Percentiles rank a stretch among this genome's conserved stretches.
phyloP scores from a whole-genome alignment of 768 basidiomycete species.

The Termitomyces titanicus region DNA sequence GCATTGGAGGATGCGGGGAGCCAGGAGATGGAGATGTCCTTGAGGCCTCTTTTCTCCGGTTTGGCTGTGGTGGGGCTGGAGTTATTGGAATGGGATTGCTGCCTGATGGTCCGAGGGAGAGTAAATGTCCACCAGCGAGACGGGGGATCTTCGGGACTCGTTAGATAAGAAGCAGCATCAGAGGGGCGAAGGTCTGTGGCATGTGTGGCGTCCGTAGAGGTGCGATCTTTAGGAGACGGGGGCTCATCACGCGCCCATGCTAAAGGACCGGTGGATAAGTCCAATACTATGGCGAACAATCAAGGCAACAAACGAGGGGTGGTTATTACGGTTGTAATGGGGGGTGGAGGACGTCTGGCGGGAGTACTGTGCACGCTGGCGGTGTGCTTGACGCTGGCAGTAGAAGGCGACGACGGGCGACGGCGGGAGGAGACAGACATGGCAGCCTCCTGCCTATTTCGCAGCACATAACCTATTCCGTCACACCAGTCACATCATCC shows the following conservation, averaged over 20 bases:
- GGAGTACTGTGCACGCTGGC: constrained; percentile 27
- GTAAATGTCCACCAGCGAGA: constrained; percentile 79
- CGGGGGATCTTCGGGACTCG: constrained; percentile 36
- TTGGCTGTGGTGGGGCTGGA: constrained; percentile 20
- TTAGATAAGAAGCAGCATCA: constrained; percentile 52
- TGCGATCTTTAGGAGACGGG: constrained; percentile 60
- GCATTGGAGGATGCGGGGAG: constrained; percentile 37
- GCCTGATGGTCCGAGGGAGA: constrained; percentile 41
- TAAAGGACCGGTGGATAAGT: constrained; percentile 23
- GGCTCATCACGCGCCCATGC: constrained; percentile 87
- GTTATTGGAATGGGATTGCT: constrained; percentile 19
- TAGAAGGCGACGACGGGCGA: constrained; percentile 30
- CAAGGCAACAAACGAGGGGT: constrained; percentile 55
- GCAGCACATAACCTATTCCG: neutral
- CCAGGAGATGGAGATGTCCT: constrained; percentile 51
- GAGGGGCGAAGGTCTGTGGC: constrained; percentile 40
- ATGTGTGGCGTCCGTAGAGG: constrained; percentile 24
- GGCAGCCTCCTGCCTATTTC: neutral
- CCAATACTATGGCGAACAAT: constrained; percentile 5
- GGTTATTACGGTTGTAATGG: constrained; percentile 56
- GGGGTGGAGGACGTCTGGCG: constrained; percentile 36
- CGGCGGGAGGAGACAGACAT: constrained; percentile 33
- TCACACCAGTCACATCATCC: constrained; percentile 10
- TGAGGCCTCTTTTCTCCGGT: constrained; percentile 33
- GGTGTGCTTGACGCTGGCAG: constrained; percentile 28